Conservation (phyloP, 2,329 filamentous ascomycete species). For the Botrytis elliptica region DNA sequence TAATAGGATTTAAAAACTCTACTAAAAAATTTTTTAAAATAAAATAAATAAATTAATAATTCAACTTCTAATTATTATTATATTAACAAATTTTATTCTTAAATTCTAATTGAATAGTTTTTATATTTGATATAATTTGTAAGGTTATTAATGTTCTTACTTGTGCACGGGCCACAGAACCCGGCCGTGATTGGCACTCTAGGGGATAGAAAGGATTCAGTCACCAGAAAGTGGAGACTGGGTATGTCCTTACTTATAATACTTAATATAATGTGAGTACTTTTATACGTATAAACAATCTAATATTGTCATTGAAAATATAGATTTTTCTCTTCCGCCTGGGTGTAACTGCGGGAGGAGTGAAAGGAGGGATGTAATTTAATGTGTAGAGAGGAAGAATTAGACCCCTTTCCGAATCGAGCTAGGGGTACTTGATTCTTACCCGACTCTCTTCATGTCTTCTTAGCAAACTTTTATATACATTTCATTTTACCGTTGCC, state of each 20-base stretch:
- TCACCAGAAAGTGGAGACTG: not conserved
- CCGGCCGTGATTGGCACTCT: too few species aligned
- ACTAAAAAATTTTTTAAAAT: too few species aligned
- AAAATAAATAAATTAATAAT: too few species aligned
- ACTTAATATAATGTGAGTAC: not conserved
- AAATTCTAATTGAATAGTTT: too few species aligned
- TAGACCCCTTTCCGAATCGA: not conserved
- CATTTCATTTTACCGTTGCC: not conserved
- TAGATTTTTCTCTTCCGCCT: not conserved
- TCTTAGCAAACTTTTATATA: not conserved
- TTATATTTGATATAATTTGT: too few species aligned
- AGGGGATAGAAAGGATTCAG: not conserved
- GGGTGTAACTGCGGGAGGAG: not conserved
- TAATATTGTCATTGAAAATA: not conserved
- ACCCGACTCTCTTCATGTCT: not conserved
- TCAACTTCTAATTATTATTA: too few species aligned
- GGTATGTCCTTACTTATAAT: not conserved
- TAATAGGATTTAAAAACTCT: too few species aligned
- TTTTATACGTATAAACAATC: too few species aligned
- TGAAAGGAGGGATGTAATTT: not conserved
- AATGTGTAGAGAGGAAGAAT: not conserved
- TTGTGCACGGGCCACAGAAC: too few species aligned
- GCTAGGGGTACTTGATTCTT: not conserved
- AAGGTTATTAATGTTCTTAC: too few species aligned
- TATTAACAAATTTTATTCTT: too few species aligned